Conservation (phyloP, 345 rosid species). For the Dipteronia sinensis region DNA sequence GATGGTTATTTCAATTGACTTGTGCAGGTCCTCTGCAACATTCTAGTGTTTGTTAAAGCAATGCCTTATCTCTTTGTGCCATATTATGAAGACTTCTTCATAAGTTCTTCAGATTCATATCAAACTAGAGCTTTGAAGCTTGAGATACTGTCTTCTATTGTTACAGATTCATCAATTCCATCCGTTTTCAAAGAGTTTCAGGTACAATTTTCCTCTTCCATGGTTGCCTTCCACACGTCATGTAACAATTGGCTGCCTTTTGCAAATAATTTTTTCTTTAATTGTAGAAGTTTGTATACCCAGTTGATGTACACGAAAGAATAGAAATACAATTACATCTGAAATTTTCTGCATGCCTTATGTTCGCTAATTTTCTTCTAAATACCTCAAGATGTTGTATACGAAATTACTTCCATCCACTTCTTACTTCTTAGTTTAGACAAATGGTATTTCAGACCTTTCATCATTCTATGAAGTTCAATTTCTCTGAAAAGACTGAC, state of each 20-base stretch:
- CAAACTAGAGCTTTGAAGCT: slow-evolving; percentile 87
- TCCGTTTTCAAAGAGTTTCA: slow-evolving; percentile 83
- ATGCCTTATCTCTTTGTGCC: slow-evolving; percentile 81
- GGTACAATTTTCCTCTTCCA: slow-evolving; percentile 42
- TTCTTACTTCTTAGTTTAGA: slow-evolving; percentile 1
- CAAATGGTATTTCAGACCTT: slow-evolving; percentile 3
- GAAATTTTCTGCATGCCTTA: neutral
- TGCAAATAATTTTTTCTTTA: neutral
- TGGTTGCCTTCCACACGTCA: slow-evolving; percentile 4
- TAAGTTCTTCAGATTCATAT: slow-evolving; percentile 74
- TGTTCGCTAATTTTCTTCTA: neutral
- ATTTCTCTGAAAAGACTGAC: neutral
- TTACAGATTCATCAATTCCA: slow-evolving; percentile 67
- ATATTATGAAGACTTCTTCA: slow-evolving; percentile 74
- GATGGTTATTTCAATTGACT: slow-evolving; percentile 18
- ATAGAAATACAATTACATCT: neutral
- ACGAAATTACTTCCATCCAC: neutral
- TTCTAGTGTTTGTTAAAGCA: slow-evolving; percentile 83
- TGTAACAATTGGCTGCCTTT: slow-evolving; percentile 15
- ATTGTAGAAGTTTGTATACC: neutral
- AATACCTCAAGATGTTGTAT: neutral
- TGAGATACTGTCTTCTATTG: slow-evolving; percentile 81
- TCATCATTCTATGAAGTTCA: neutral
- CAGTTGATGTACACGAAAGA: neutral
- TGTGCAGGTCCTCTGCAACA: slow-evolving; percentile 84